Evolutionary conservation across 768 basidiomycete genomes (phyloP).

Genomic region (Austroboletus eburneus): DNA sequence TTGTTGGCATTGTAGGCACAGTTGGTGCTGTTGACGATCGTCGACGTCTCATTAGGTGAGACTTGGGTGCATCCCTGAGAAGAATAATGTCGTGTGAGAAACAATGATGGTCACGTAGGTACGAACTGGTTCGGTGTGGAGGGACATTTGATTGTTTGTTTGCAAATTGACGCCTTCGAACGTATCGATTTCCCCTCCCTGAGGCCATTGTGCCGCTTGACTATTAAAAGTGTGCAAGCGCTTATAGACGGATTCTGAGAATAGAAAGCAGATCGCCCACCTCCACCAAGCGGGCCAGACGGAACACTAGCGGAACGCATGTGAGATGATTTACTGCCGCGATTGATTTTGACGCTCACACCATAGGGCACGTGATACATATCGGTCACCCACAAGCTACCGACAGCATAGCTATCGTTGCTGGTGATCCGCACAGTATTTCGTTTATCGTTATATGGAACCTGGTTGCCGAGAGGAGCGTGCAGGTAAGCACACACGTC

Average conservation of each 20-base stretch:
- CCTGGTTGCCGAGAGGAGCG: conserved; percentile 11
- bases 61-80: conserved; percentile 49
- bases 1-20: conserved; percentile 52
- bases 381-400: conserved; percentile 62
- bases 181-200: conserved; percentile 72
- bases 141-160: conserved; percentile 62
- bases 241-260: background rate
- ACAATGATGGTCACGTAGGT: background rate
- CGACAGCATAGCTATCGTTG: conserved; percentile 51
- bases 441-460: conserved; percentile 49
- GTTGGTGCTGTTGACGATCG: conserved; percentile 51
- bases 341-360: conserved; percentile 33
- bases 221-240: conserved; percentile 18
- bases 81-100: background rate
- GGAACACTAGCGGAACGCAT: conserved; percentile 45
- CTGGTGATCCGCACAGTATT: conserved; percentile 64
- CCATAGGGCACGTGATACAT: conserved; percentile 63
- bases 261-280: conserved; percentile 5
- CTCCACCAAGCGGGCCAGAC: conserved; percentile 68
- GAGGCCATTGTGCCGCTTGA: conserved; percentile 56
- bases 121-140: conserved; percentile 60
- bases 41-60: conserved; percentile 47
- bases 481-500: background rate
- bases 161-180: conserved; percentile 77
- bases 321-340: conserved; percentile 1